A percentile compares a stretch with the other conserved stretches of the same genome.
These are phyloP conservation scores for Linum tenue DNA, from an alignment of 345 rosid genomes.

Conservation along the genomic window DNA sequence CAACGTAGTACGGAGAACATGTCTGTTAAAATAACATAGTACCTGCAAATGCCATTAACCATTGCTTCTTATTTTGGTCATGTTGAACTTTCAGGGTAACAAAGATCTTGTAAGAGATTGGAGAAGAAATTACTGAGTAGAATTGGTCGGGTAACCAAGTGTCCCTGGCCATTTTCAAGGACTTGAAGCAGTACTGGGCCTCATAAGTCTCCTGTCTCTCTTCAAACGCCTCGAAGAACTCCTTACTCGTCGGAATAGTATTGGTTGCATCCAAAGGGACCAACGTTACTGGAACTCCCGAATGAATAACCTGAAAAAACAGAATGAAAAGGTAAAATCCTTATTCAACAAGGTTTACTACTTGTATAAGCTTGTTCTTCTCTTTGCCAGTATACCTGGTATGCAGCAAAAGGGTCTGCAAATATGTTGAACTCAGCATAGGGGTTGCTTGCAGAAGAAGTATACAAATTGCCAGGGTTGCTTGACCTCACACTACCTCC, in stretches of 20 bases:
- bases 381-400: conserved; percentile 7
- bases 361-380: not conserved
- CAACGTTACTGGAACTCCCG: conserved; percentile 1
- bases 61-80: too few species aligned
- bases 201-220: conserved; percentile 3
- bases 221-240: conserved; percentile 3
- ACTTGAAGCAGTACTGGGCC: conserved; percentile 8
- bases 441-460: conserved; percentile 13
- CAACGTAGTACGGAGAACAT: not conserved
- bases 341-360: not conserved
- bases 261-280: conserved; percentile 5
- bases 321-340: not conserved
- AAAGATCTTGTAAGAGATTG: not conserved
- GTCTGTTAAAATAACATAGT: too few species aligned
- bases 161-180: conserved; percentile 2
- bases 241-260: not conserved
- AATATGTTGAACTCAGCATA: conserved; percentile 24
- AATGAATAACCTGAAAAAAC: conserved; percentile 5
- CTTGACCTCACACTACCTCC: conserved; percentile 17
- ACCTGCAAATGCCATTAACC: too few species aligned
- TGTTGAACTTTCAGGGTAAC: not conserved
- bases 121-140: not conserved
- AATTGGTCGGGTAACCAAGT: not conserved
- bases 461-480: conserved; percentile 8
- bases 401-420: conserved; percentile 23